Conservation (phyloP, 495 filamentous ascomycete genomes). For the Cercophora samala region DNA sequence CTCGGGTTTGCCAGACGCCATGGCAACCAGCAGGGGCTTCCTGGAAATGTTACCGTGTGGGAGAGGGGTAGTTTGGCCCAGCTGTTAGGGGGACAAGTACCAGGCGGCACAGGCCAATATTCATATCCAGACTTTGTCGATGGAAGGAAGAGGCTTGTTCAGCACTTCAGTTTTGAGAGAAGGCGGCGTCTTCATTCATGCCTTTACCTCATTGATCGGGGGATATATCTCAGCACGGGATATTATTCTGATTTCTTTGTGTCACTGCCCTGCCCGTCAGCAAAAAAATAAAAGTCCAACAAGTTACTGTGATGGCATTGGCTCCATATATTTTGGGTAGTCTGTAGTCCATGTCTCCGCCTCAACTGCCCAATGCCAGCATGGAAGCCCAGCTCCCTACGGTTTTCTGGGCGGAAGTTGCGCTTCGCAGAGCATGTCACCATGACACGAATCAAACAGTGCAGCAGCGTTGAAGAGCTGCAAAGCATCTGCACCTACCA, state of each 20-base stretch:
- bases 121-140: neutral
- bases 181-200: constrained; percentile 3
- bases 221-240: neutral
- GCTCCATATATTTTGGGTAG: too few species aligned
- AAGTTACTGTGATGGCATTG: neutral
- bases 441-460: neutral
- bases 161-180: constrained; percentile 3
- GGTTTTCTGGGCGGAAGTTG: neutral
- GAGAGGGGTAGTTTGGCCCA: neutral
- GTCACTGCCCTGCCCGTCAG: neutral
- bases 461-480: neutral
- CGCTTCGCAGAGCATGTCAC: neutral
- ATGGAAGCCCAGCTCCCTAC: neutral
- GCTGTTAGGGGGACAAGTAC: constrained; percentile 4
- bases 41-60: neutral
- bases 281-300: neutral
- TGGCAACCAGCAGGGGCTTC: constrained; percentile 17
- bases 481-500: neutral
- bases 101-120: neutral
- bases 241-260: neutral
- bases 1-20: constrained; percentile 19
- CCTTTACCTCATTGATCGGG: neutral
- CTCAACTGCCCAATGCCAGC: too few species aligned
- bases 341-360: too few species aligned
- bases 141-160: neutral